phyloP scores from a whole-genome alignment of 306 rosid genomes.

The Gillenia trifoliata region DNA sequence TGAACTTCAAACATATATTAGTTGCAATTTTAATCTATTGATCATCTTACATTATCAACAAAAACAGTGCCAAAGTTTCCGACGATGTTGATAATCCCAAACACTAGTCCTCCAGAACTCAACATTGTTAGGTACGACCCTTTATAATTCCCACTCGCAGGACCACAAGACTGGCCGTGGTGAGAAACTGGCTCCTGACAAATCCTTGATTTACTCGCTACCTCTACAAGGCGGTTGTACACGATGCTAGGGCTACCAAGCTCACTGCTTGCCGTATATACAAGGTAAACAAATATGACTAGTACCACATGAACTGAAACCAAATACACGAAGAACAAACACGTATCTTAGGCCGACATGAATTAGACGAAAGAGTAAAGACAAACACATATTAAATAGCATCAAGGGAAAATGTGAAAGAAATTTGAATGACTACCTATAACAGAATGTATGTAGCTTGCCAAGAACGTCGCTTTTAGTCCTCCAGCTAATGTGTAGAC shows the following conservation, averaged over 20 bases:
- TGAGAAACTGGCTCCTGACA: constrained; percentile 77
- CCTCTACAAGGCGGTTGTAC: constrained; percentile 57
- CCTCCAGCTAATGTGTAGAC: constrained; percentile 92
- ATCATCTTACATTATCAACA: constrained; percentile 78
- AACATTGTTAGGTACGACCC: constrained; percentile 88
- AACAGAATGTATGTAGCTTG: constrained; percentile 94
- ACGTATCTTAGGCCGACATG: constrained; percentile 5
- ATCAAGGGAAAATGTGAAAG: neutral
- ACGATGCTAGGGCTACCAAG: constrained; percentile 79
- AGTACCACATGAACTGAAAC: constrained; percentile 74
- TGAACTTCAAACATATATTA: constrained; percentile 1
- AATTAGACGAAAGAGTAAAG: neutral
- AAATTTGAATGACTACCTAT: constrained; percentile 48
- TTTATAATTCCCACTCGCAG: constrained; percentile 70
- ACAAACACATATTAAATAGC: neutral
- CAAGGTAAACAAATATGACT: constrained; percentile 86
- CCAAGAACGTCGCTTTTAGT: constrained; percentile 93
- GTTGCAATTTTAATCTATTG: neutral
- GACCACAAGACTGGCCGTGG: constrained; percentile 91
- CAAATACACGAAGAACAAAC: constrained; percentile 1
- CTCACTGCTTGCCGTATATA: constrained; percentile 67
- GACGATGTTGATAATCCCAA: constrained; percentile 80
- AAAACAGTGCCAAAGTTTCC: constrained; percentile 94
- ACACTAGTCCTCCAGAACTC: constrained; percentile 88
- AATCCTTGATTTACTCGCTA: constrained; percentile 69